phyloP scores from a whole-genome alignment of 78 protist species.

The Dictyostelium discoideum region dicty_2.7 NC_007090.3:4252501-4253000 shows the following conservation, averaged over 20 bases:
- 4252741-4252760: conserved; percentile 50
- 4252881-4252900: conserved; percentile 58
- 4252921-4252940: conserved; percentile 60
- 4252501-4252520: no score
- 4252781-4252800: conserved; percentile 43
- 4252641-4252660: no score
- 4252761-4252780: conserved; percentile 38
- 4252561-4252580: no score
- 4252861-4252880: conserved; percentile 20
- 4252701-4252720: not conserved
- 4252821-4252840: not conserved
- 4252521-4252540: no score
- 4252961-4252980: conserved; percentile 59
- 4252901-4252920: conserved; percentile 66
- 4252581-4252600: no score
- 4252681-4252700: no score
- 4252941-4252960: conserved; percentile 61
- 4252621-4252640: no score
- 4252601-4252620: no score
- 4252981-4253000: conserved; percentile 48
- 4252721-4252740: conserved; percentile 68
- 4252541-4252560: no score
- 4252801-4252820: conserved; percentile 20
- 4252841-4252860: conserved; percentile 74
- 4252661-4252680: no score